Percentiles rank a stretch among this genome's conserved stretches.
These are phyloP conservation scores for Penicillium sp. DNA, from an alignment of 2,329 filamentous ascomycete genomes.

Conservation along the genomic window DNA sequence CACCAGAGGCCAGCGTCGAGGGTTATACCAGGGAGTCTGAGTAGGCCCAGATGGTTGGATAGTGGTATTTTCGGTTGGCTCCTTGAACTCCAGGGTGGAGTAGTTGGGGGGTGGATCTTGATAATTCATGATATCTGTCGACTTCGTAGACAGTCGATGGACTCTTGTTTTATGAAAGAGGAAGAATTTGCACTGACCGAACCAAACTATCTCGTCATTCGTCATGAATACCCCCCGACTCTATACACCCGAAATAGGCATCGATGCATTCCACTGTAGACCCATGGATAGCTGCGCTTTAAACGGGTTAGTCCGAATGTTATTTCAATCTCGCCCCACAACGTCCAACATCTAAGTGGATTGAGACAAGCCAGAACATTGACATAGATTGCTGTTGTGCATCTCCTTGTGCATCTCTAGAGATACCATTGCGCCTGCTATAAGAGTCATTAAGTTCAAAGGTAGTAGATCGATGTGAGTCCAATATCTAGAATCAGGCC, in stretches of 20 bases:
- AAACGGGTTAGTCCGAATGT: neutral
- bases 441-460: no score
- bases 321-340: neutral
- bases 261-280: neutral
- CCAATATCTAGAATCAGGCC: no score
- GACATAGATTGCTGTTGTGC: no score
- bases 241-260: neutral
- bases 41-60: slow-evolving; percentile 7
- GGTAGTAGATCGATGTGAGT: no score
- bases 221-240: slow-evolving; percentile 4
- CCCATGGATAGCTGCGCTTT: neutral
- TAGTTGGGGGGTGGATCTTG: slow-evolving; percentile 19
- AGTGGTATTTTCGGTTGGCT: slow-evolving; percentile 17
- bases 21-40: slow-evolving; percentile 45
- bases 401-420: no score
- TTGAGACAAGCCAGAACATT: neutral
- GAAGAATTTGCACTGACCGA: neutral
- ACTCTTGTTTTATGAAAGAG: neutral
- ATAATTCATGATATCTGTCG: slow-evolving; percentile 13
- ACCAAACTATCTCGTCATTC: neutral
- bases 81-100: slow-evolving; percentile 21
- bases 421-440: no score
- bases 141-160: neutral
- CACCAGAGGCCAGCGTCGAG: slow-evolving; percentile 50
- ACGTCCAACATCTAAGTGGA: neutral